Base-by-base conservation (phyloP, 345 rosid species). In the Populus davidiana region DNA sequence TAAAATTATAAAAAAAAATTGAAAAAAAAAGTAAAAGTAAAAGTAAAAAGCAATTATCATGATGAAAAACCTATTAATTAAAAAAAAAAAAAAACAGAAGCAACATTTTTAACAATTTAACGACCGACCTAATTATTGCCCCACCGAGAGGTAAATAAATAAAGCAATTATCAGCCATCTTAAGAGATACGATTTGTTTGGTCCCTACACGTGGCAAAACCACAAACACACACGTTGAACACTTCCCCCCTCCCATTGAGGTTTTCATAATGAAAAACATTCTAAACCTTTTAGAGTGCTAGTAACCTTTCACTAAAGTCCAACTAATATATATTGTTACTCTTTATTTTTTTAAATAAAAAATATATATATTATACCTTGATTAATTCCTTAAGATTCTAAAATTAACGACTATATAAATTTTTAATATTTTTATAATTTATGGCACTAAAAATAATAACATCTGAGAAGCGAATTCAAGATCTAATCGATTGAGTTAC, bases 401-500 rank as follows among this genome's bases (percentile, higher is more conserved):
- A 0, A 33, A 33, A 0, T 33, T 33, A 33, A 33, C 0, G 0
- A 33, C 0, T 0, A 33, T 0, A 0, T 33, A 33, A 33, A 33
- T 4, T 0, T 33, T 0, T 0, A 33, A 0, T 33, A 3, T 4
- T 0, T 4, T 0, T 33, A 0, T 4, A 5, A 4, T 33, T 33
- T 33, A 0, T 33, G 0, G 0, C 1, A 33, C 0, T 4, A 0
- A 0, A 33, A 33, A 0, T 33, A 33, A 0, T 33, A 0, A 4
- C 0, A 0, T 33, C 5, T 33, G 0, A 33, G 0, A 33, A 33
- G 0, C 0, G 4, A 33, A 33, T 4, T 3, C 0, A 33, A 0
- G 0, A 3, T 4, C 0, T 4, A 0, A 4, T 5, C 0, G 5
- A 1, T 33, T 33, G 1, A 33, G 5, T 33, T 33, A 33, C 0